Percentiles rank a stretch among this genome's conserved stretches.
These are phyloP conservation scores for Sambucus nigra DNA, from an alignment of 129 eudicot genomes.

Conservation along the genomic window DNA sequence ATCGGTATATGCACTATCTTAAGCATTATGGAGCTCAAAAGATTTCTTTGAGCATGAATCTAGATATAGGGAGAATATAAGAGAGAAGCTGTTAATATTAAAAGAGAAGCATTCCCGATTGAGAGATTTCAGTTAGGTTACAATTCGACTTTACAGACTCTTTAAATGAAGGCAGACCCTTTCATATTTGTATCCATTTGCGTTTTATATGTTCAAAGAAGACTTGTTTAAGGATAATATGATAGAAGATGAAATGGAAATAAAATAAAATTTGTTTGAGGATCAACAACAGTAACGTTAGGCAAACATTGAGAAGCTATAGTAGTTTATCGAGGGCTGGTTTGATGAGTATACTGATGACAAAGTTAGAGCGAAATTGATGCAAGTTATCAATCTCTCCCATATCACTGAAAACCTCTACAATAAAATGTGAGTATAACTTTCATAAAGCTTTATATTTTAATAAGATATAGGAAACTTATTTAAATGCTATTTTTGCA, in stretches of 20 bases:
- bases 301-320: slow-evolving; percentile 77
- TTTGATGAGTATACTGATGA: slow-evolving; percentile 50
- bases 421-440: slow-evolving; percentile 73
- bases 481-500: slow-evolving; percentile 24
- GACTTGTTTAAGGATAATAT: slow-evolving; percentile 79
- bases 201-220: slow-evolving; percentile 89
- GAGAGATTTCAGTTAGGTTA: slow-evolving; percentile 90
- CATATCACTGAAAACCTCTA: slow-evolving; percentile 71
- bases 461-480: slow-evolving; percentile 8
- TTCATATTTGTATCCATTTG: slow-evolving; percentile 91
- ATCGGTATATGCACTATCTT: slow-evolving; percentile 91
- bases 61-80: slow-evolving; percentile 54
- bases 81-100: slow-evolving; percentile 47
- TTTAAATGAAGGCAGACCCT: slow-evolving; percentile 86
- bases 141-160: slow-evolving; percentile 72
- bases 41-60: slow-evolving; percentile 88
- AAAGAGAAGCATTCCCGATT: slow-evolving; percentile 50
- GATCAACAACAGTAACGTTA: slow-evolving; percentile 97
- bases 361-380: slow-evolving; percentile 47
- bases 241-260: slow-evolving; percentile 64
- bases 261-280: slow-evolving; percentile 85
- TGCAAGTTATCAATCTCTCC: slow-evolving; percentile 77
- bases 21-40: slow-evolving; percentile 83
- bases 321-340: slow-evolving; percentile 74
- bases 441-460: neutral